Base-by-base conservation (phyloP, 768 basidiomycete genomes). In the Agrocybe chaxingu region DNA sequence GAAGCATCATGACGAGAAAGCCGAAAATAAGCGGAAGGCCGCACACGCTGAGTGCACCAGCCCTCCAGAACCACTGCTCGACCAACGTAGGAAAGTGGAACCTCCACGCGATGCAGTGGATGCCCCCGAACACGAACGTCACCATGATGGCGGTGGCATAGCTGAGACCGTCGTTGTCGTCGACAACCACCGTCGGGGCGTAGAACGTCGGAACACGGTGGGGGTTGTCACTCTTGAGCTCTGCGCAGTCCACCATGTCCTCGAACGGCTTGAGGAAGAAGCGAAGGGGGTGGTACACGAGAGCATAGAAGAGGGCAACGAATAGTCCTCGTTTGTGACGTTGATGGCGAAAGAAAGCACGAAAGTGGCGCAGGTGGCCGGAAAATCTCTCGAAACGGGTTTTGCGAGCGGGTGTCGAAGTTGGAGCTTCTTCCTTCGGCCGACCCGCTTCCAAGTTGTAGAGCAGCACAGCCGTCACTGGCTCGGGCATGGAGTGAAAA, bases 81-180 rank as follows among this genome's bases (percentile, higher is more conserved):
- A 35, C 34, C 5, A 35, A 2, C 2, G 58, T 45, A 3, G 57
- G 47, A 24, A 61, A 61, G 12, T 48, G 32, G 24, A 51, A 51
- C 6, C 46, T 42, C 55, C 55, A 58, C 2, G 51, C 56, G 8
- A 55, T 49, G 36, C 48, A 55, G 37, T 61, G 57, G 3, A 61
- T 52, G 1, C 56, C 51, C 1, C 61, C 61, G 38, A 59, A 62
- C 1, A 58, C 42, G 11, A 52, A 33, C 1, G 53, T 43, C 2
- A 56, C 44, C 8, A 44, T 7, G 7, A 56, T n/a, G 16, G 39
- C 47, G 2, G 47, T 13, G 10, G 47, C 19, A 10, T 24, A 40
- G 38, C 31, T 19, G 7, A 19, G 8, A 6, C 10, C 35, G 18
- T 42, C 16, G 9, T 18, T 42, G 10, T 42, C 40, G 10, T 42